Evolutionary conservation across 202 grass and related monocot genomes (phyloP).

Genomic region (Zoysia matrella): DNA sequence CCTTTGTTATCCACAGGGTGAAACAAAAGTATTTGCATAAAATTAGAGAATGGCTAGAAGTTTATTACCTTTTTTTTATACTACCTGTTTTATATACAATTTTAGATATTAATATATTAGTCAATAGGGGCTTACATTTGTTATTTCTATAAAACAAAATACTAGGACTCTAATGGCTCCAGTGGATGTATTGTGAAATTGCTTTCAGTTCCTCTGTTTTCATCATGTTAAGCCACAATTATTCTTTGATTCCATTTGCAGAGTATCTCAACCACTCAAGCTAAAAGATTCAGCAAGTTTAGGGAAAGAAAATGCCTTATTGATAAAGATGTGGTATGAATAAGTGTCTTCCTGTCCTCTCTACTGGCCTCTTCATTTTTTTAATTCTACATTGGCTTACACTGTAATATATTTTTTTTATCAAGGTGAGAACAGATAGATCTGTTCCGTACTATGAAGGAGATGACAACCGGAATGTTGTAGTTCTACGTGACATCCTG

Average conservation of each 20-base stretch:
- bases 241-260: constrained; percentile 42
- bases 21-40: neutral
- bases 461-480: constrained; percentile 91
- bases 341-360: constrained; percentile 12
- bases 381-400: constrained; percentile 12
- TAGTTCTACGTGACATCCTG: constrained; percentile 87
- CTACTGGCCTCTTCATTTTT: constrained; percentile 2
- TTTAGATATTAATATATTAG: neutral
- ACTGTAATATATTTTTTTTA: constrained; percentile 37
- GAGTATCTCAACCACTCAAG: constrained; percentile 91
- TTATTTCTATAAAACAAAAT: neutral
- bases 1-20: neutral
- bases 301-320: constrained; percentile 98
- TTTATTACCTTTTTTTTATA: neutral
- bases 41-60: neutral
- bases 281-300: constrained; percentile 98
- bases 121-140: neutral
- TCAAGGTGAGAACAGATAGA: constrained; percentile 98
- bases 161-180: neutral
- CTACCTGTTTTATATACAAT: neutral
- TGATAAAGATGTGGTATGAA: constrained; percentile 98
- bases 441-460: constrained; percentile 93
- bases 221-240: constrained; percentile 22
- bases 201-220: constrained; percentile 31
- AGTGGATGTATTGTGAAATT: constrained; percentile 14